Evolutionary conservation across 805 yeast species (phyloP).

Genomic region (Torulaspora delbrueckii): DNA sequence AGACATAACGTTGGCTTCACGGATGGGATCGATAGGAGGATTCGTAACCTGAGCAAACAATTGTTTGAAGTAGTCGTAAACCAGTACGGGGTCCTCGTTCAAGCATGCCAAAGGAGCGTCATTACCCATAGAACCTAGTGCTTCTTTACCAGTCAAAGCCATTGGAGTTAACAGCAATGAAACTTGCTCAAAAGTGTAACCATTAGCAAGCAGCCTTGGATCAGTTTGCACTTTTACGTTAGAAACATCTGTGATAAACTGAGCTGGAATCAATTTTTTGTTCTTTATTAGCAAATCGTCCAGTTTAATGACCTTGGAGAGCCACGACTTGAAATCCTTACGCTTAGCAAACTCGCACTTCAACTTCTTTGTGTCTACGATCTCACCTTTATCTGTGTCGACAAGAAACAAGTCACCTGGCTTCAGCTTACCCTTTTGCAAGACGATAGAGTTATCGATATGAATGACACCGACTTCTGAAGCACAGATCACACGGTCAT

Average conservation of each 20-base stretch:
- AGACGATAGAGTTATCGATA: constrained; percentile 72
- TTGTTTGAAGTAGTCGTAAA: constrained; percentile 92
- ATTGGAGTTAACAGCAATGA: constrained; percentile 81
- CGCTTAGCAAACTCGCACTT: constrained; percentile 74
- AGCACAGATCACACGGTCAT: constrained; percentile 94
- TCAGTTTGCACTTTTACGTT: constrained; percentile 59
- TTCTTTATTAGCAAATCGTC: constrained; percentile 64
- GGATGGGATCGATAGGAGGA: constrained; percentile 97
- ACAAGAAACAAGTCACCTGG: constrained; percentile 96
- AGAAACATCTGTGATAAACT: constrained; percentile 26
- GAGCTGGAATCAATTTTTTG: constrained; percentile 32
- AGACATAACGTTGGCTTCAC: constrained; percentile 96
- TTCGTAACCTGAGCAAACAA: constrained; percentile 97
- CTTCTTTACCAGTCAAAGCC: constrained; percentile 90
- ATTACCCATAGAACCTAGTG: constrained; percentile 98
- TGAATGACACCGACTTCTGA: constrained; percentile 97
- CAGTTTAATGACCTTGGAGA: constrained; percentile 78
- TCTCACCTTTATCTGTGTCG: constrained; percentile 86
- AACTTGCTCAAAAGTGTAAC: constrained; percentile 92
- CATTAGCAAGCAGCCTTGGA: constrained; percentile 79
- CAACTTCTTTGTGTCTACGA: constrained; percentile 89
- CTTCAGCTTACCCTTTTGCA: constrained; percentile 88
- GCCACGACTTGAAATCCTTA: constrained; percentile 92
- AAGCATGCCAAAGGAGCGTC: constrained; percentile 94
- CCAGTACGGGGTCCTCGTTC: constrained; percentile 83